Conservation (phyloP, 1,284 basidiomycete genomes). For the Marasmius oreades region DNA sequence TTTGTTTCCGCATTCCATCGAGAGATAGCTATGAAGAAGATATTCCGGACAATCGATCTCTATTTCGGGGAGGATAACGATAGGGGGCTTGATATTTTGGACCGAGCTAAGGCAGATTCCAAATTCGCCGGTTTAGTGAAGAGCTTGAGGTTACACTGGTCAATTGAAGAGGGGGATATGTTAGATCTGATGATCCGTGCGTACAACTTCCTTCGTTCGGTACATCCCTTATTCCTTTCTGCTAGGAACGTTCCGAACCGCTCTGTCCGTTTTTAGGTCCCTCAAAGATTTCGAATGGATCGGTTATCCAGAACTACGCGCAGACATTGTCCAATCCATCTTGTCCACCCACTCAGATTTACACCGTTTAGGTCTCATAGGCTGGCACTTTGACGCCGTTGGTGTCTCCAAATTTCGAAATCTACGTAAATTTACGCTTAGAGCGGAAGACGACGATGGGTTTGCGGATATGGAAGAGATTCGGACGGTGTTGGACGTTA, state of each 20-base stretch:
- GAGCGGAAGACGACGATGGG: constrained; percentile 67
- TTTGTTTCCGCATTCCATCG: constrained; percentile 59
- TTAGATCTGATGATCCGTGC: constrained; percentile 57
- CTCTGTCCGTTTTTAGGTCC: constrained; percentile 56
- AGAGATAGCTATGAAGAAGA: constrained; percentile 55
- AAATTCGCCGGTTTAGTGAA: constrained; percentile 55
- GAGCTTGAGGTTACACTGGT: constrained; percentile 58
- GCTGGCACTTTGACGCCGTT: constrained; percentile 68
- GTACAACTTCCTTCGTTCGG: constrained; percentile 18
- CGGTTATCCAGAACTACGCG: constrained; percentile 62
- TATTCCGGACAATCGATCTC: constrained; percentile 62
- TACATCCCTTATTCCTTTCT: neutral
- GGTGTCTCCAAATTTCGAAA: constrained; percentile 58
- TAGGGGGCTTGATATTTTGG: constrained; percentile 60
- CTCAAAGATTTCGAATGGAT: constrained; percentile 68
- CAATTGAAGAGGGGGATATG: constrained; percentile 63
- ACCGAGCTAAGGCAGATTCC: constrained; percentile 57
- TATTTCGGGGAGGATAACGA: constrained; percentile 64
- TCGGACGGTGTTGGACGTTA: constrained; percentile 58
- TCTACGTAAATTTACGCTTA: constrained; percentile 59
- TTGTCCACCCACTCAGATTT: constrained; percentile 49
- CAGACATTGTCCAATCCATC: constrained; percentile 56
- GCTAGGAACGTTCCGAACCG: constrained; percentile 53
- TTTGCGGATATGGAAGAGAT: constrained; percentile 66
- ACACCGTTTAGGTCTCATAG: constrained; percentile 55